These are phyloP conservation scores for Aschersonia sp. DNA, from an alignment of 2,329 filamentous ascomycete genomes.

Conservation along the genomic window DNA sequence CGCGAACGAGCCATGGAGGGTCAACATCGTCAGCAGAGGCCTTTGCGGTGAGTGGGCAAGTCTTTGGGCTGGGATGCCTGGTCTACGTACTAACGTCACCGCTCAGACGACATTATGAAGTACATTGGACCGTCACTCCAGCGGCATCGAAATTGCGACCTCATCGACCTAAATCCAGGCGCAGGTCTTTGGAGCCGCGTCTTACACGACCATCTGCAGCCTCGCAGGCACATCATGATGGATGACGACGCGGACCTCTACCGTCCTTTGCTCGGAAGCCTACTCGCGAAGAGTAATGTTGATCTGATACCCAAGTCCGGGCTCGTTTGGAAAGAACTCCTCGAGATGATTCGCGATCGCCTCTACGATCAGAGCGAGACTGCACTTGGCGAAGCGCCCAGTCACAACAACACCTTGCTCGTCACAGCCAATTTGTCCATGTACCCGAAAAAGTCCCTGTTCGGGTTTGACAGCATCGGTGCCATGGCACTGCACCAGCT, in stretches of 20 bases:
- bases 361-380: slow-evolving; percentile 39
- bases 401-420: slow-evolving; percentile 59
- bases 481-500: slow-evolving; percentile 48
- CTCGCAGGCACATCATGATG: slow-evolving; percentile 70
- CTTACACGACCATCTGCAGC: slow-evolving; percentile 60
- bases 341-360: slow-evolving; percentile 31
- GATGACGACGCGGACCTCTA: slow-evolving; percentile 53
- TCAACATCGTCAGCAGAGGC: slow-evolving; percentile 37
- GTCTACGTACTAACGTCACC: background rate
- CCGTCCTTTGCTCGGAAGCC: slow-evolving; percentile 41
- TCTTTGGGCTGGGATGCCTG: background rate
- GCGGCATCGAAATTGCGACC: slow-evolving; percentile 62
- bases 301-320: slow-evolving; percentile 40
- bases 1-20: slow-evolving; percentile 19
- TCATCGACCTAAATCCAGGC: slow-evolving; percentile 80
- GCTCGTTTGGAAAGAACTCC: slow-evolving; percentile 45
- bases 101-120: slow-evolving; percentile 50
- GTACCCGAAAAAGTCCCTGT: slow-evolving; percentile 33
- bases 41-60: slow-evolving; percentile 33
- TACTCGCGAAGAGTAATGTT: slow-evolving; percentile 34
- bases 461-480: slow-evolving; percentile 39
- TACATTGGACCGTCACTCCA: slow-evolving; percentile 57
- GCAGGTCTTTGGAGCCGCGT: slow-evolving; percentile 64
- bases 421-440: slow-evolving; percentile 53
- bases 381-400: slow-evolving; percentile 22